phyloP scores from a whole-genome alignment of 805 yeast genomes.

The Pichia heedii region DNA sequence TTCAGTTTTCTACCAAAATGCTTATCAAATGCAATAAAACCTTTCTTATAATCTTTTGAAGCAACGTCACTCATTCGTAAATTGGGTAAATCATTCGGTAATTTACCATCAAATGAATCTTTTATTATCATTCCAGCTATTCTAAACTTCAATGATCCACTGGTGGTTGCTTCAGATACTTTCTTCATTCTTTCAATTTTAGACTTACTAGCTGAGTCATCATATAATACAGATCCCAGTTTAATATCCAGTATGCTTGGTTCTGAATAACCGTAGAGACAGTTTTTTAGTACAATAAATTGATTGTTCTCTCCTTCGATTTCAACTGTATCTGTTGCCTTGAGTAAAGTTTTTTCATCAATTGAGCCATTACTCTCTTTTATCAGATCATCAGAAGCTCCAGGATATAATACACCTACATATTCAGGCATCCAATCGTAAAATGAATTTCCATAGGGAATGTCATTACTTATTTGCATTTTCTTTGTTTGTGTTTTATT shows the following conservation, averaged over 20 bases:
- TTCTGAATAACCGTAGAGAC: conserved; percentile 45
- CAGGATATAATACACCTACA: conserved; percentile 50
- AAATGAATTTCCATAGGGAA: conserved; percentile 28
- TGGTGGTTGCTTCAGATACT: conserved; percentile 68
- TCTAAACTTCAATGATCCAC: conserved; percentile 67
- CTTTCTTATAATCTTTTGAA: conserved; percentile 20
- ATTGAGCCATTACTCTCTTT: conserved; percentile 15
- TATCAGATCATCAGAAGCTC: conserved; percentile 27
- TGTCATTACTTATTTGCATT: conserved; percentile 12
- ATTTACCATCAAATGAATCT: conserved; percentile 9
- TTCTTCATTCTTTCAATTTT: conserved; percentile 51
- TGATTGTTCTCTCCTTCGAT: conserved; percentile 16
- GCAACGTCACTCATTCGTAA: conserved; percentile 10
- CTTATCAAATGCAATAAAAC: conserved; percentile 34
- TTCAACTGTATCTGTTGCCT: conserved; percentile 10
- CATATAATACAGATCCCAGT: conserved; percentile 65
- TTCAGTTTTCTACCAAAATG: conserved; percentile 58
- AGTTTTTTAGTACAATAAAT: conserved; percentile 64
- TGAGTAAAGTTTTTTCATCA: conserved; percentile 15
- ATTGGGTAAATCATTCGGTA: conserved; percentile 12
- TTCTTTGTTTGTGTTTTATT: conserved; percentile 21
- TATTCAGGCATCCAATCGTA: conserved; percentile 55
- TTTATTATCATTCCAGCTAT: conserved; percentile 79
- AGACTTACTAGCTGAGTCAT: conserved; percentile 46
- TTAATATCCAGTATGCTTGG: conserved; percentile 83